These are phyloP conservation scores for Parietaria judaica DNA, from an alignment of 306 rosid species.

Conservation along the genomic window DNA sequence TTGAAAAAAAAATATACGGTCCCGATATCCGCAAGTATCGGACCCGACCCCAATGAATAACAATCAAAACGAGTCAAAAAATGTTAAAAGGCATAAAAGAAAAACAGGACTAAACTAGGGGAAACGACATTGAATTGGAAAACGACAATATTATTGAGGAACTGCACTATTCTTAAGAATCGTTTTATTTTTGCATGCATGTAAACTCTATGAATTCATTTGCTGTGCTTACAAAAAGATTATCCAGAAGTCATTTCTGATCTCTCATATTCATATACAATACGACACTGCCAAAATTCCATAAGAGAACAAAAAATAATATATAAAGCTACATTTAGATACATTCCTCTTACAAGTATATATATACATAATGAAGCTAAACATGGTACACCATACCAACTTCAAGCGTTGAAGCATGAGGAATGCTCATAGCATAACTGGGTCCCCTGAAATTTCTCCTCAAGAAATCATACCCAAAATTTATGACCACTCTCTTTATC, in stretches of 20 bases:
- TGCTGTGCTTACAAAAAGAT: slow-evolving; percentile 2
- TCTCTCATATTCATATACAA: slow-evolving; percentile 31
- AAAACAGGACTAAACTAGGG: too few species aligned
- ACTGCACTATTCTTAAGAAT: too few species aligned
- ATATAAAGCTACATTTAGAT: too few species aligned
- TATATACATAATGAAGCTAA: slow-evolving; percentile 21
- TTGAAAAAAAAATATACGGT: too few species aligned
- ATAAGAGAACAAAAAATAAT: too few species aligned
- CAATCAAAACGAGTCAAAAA: background rate
- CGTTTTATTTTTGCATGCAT: background rate
- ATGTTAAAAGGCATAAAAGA: too few species aligned
- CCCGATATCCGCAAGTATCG: too few species aligned
- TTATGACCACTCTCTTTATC: slow-evolving; percentile 65
- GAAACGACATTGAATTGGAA: too few species aligned
- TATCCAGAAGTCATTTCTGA: slow-evolving; percentile 24
- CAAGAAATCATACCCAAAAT: slow-evolving; percentile 79
- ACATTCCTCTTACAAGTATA: background rate
- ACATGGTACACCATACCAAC: slow-evolving; percentile 92
- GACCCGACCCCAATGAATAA: background rate
- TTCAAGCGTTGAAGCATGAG: slow-evolving; percentile 90
- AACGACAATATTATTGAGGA: too few species aligned
- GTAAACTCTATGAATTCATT: slow-evolving; percentile 5
- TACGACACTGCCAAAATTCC: slow-evolving; percentile 13
- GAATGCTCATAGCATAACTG: slow-evolving; percentile 68
- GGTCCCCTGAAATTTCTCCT: slow-evolving; percentile 94